Conservation (phyloP, 768 basidiomycete species). For the Collybia sp. region DNA sequence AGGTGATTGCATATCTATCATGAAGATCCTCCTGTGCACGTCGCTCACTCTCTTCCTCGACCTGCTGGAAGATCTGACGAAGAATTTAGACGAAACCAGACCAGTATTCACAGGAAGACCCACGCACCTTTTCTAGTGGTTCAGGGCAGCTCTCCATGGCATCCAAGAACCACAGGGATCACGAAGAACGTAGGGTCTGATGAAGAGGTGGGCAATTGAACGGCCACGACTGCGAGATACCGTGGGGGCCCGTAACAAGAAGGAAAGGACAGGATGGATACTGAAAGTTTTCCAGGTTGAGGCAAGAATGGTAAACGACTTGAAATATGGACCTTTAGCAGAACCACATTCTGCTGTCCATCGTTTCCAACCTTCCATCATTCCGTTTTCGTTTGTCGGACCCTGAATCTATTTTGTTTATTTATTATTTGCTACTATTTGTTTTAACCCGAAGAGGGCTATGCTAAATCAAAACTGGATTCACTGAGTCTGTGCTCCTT, state of each 20-base stretch:
- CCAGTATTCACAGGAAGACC: not conserved
- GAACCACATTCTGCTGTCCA: not conserved
- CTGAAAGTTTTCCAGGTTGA: slow-evolving; percentile 2
- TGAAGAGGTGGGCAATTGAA: slow-evolving; percentile 2
- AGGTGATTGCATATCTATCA: not conserved
- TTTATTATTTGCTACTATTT: too few relatives aligned
- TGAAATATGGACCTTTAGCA: not conserved
- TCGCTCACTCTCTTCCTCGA: slow-evolving; percentile 12
- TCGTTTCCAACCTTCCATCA: not conserved
- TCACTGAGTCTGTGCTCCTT: too few relatives aligned
- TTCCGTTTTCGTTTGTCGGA: too few relatives aligned
- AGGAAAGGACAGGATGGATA: not conserved
- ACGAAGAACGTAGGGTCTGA: not conserved
- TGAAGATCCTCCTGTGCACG: slow-evolving; percentile 8
- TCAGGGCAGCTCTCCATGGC: slow-evolving; percentile 9
- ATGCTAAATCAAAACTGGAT: too few relatives aligned
- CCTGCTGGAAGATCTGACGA: slow-evolving; percentile 11
- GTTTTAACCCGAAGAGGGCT: too few relatives aligned
- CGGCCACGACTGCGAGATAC: not conserved
- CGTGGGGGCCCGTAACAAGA: not conserved
- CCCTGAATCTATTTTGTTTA: too few relatives aligned
- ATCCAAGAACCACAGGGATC: not conserved
- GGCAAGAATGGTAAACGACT: not conserved
- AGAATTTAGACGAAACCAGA: not conserved
- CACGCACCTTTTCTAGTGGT: slow-evolving; percentile 11